A percentile compares a stretch with the other conserved stretches of the same genome.
Evolutionary conservation across 202 grass and related monocot species (phyloP).

Genomic region (Hordeum pubiflorum): DNA sequence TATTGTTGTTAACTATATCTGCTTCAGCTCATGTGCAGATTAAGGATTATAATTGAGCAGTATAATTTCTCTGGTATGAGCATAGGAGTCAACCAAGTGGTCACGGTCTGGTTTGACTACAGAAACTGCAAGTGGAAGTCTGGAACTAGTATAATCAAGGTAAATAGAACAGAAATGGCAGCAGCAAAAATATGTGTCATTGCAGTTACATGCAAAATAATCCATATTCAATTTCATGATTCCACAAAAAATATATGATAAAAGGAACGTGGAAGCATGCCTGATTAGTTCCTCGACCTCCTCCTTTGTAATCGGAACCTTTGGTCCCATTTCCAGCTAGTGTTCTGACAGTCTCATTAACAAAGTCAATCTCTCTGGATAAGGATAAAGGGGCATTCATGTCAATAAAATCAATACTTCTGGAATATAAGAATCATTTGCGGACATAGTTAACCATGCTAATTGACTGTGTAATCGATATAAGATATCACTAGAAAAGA

Average conservation of each 20-base stretch:
- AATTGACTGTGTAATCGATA: neutral
- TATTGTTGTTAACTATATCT: neutral
- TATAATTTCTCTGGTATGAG: neutral
- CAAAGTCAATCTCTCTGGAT: constrained; percentile 84
- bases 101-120: neutral
- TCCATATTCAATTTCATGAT: neutral
- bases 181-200: neutral
- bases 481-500: neutral
- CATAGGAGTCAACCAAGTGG: neutral
- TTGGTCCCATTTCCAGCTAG: constrained; percentile 93
- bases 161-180: neutral
- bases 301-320: constrained; percentile 88
- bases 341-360: constrained; percentile 82
- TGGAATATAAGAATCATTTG: constrained; percentile 11
- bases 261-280: constrained; percentile 27
- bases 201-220: constrained; percentile 7
- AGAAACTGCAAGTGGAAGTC: neutral
- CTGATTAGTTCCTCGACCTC: constrained; percentile 71
- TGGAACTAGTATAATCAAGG: neutral
- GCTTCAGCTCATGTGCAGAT: neutral
- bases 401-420: constrained; percentile 9
- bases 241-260: constrained; percentile 2
- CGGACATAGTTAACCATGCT: neutral
- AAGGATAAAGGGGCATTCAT: constrained; percentile 12
- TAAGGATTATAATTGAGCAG: neutral